These are phyloP conservation scores for Ophiostoma tasmaniense DNA, from an alignment of 2,329 filamentous ascomycete species.

Conservation along the genomic window DNA sequence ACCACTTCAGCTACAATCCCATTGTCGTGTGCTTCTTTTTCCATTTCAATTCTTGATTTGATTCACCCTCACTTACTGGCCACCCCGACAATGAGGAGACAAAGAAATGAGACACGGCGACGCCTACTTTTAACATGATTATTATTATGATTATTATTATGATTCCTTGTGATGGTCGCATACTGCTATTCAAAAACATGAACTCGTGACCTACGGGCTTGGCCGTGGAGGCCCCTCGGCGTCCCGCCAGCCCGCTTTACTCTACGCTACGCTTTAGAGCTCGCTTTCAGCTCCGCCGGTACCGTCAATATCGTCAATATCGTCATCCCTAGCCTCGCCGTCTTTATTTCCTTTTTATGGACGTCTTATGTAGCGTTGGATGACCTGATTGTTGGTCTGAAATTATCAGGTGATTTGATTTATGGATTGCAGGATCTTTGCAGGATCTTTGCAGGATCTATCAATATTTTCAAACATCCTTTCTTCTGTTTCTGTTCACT, in stretches of 20 bases:
- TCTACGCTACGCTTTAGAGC: neutral
- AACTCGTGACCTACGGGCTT: too few species aligned
- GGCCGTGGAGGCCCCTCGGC: constrained; percentile 2
- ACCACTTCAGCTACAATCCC: neutral
- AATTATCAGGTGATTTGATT: neutral
- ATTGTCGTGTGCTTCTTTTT: neutral
- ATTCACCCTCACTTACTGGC: neutral
- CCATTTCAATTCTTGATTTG: neutral
- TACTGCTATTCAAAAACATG: too few species aligned
- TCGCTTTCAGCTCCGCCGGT: neutral
- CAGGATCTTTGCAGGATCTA: neutral
- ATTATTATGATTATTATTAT: too few species aligned
- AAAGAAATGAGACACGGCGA: constrained; percentile 1
- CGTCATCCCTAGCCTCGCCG: neutral
- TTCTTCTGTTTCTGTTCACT: too few species aligned
- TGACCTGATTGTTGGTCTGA: neutral
- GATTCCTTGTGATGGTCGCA: too few species aligned
- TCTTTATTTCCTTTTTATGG: neutral
- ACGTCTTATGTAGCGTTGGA: neutral
- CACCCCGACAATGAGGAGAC: neutral
- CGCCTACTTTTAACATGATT: too few species aligned
- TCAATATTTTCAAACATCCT: neutral
- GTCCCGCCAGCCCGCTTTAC: neutral
- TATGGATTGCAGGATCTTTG: too few species aligned
- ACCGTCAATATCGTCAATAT: neutral